A percentile compares a stretch with the other conserved stretches of the same genome.
phyloP scores from a whole-genome alignment of 768 basidiomycete genomes.

The Leucocoprinus leucothites region DNA sequence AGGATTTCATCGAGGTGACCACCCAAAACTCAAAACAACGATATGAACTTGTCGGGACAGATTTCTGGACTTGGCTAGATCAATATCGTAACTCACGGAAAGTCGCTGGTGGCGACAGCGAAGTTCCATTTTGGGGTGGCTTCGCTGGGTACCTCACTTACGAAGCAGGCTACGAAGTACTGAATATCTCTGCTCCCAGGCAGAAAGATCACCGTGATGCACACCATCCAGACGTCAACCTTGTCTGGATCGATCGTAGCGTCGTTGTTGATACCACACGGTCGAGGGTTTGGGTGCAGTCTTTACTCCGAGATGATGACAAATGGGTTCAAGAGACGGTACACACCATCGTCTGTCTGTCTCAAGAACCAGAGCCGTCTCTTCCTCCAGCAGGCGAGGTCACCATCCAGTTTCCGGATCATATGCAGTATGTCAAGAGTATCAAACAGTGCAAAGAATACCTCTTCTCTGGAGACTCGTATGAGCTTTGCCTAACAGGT shows the following conservation, averaged over 20 bases:
- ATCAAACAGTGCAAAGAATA: conserved; percentile 71
- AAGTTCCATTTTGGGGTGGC: conserved; percentile 83
- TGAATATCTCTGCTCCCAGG: conserved; percentile 41
- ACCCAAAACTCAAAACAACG: conserved; percentile 34
- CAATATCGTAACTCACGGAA: conserved; percentile 57
- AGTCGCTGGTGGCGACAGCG: conserved; percentile 42
- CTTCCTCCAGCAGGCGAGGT: conserved; percentile 41
- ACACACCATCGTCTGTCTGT: neutral
- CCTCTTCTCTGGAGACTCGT: conserved; percentile 83
- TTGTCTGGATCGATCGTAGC: conserved; percentile 78
- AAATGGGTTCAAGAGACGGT: conserved; percentile 55
- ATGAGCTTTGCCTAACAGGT: conserved; percentile 90
- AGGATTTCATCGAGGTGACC: conserved; percentile 44
- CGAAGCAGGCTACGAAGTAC: conserved; percentile 64
- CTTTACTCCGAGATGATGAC: conserved; percentile 53
- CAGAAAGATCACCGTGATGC: conserved; percentile 15
- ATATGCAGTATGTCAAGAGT: conserved; percentile 57
- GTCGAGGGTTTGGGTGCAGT: conserved; percentile 58
- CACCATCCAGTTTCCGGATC: conserved; percentile 51
- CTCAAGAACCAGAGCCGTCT: conserved; percentile 43
- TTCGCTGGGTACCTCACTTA: conserved; percentile 77
- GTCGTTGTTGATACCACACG: conserved; percentile 61
- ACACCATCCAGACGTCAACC: conserved; percentile 67
- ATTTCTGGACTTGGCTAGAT: conserved; percentile 76
- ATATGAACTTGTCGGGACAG: conserved; percentile 35